Conservation (phyloP, 164 flowering plant genomes). For the Tetracentron sinense region DNA sequence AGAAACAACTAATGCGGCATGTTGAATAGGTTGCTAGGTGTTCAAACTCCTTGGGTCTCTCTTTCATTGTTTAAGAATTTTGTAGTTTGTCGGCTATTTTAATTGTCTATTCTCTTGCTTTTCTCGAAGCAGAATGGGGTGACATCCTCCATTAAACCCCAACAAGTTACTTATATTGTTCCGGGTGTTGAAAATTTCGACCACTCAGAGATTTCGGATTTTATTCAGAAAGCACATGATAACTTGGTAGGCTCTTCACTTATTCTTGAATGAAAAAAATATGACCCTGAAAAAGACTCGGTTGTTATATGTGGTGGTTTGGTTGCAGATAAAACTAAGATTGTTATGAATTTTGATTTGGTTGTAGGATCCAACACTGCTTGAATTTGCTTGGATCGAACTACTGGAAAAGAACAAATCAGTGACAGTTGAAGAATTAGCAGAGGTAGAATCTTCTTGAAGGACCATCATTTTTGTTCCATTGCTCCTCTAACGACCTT, state of each 20-base stretch:
- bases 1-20: slow-evolving; percentile 35
- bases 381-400: slow-evolving; percentile 93
- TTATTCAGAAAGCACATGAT: slow-evolving; percentile 57
- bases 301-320: not conserved
- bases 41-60: slow-evolving; percentile 18
- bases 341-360: slow-evolving; percentile 6
- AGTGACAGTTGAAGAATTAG: slow-evolving; percentile 71
- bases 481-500: slow-evolving; percentile 15
- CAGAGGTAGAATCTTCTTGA: slow-evolving; percentile 55
- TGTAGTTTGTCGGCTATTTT: slow-evolving; percentile 1
- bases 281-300: not conserved
- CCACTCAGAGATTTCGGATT: slow-evolving; percentile 52
- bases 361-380: slow-evolving; percentile 71
- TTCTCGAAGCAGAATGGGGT: slow-evolving; percentile 63
- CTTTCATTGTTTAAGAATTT: not conserved
- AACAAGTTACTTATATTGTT: slow-evolving; percentile 79
- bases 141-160: slow-evolving; percentile 80
- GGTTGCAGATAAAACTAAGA: not conserved
- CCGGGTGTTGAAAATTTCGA: slow-evolving; percentile 80
- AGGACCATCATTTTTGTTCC: not conserved
- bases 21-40: slow-evolving; percentile 46
- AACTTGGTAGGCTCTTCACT: slow-evolving; percentile 53
- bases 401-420: slow-evolving; percentile 74
- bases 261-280: too few relatives aligned
- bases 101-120: slow-evolving; percentile 7